Conservation (phyloP, 2,329 filamentous ascomycete species). For the Sphaerulina musiva region DNA sequence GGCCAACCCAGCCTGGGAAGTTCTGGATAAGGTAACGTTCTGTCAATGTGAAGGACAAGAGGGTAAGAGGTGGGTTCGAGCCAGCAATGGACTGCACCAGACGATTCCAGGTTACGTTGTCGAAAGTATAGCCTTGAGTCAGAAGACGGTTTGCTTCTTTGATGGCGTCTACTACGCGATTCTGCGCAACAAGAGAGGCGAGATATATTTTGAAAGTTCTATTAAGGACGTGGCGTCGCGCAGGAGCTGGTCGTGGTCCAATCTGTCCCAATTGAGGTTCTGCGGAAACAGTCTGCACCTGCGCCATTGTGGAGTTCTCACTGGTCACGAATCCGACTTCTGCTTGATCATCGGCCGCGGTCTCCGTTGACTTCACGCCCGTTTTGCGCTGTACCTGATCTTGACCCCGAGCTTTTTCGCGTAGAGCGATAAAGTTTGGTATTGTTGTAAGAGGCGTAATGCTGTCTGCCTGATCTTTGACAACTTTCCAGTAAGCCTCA, state of each 20-base stretch:
- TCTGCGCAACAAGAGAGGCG: conserved; percentile 46
- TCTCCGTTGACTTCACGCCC: not conserved
- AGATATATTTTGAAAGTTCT: conserved; percentile 49
- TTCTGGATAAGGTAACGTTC: conserved; percentile 71
- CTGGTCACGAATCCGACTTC: conserved; percentile 14
- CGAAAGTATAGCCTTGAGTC: conserved; percentile 63
- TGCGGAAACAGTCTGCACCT: not conserved
- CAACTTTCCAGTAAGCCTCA: conserved; percentile 59
- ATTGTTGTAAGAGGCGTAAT: conserved; percentile 16
- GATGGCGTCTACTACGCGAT: conserved; percentile 37
- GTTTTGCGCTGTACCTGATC: not conserved
- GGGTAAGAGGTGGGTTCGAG: conserved; percentile 43
- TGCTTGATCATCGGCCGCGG: conserved; percentile 8
- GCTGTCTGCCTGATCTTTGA: conserved; percentile 49
- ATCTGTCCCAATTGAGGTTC: not conserved
- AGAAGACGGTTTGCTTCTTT: conserved; percentile 51
- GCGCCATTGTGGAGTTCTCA: not conserved
- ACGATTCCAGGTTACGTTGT: conserved; percentile 70
- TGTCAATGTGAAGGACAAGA: conserved; percentile 65
- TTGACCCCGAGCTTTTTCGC: not conserved
- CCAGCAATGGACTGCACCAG: conserved; percentile 55
- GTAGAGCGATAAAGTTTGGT: conserved; percentile 15
- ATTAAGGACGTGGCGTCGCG: conserved; percentile 37
- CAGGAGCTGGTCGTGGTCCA: conserved; percentile 15
- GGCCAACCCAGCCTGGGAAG: conserved; percentile 64